These are phyloP conservation scores for Exobasidium cylindrosporum DNA, from an alignment of 1,284 basidiomycete species.

Conservation along the genomic window DNA sequence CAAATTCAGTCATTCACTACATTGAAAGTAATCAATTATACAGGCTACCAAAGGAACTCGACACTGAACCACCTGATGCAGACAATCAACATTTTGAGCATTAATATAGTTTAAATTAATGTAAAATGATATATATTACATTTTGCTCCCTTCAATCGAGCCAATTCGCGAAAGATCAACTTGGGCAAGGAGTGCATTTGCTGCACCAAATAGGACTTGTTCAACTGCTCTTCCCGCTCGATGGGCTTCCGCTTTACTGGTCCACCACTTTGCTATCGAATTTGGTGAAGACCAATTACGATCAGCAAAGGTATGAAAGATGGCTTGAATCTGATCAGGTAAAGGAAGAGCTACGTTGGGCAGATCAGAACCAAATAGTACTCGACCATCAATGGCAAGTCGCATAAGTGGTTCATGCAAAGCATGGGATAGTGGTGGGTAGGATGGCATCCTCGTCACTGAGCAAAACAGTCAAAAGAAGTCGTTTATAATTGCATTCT, in stretches of 20 bases:
- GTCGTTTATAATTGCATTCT: neutral
- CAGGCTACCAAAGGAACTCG: constrained; percentile 7
- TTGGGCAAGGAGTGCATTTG: neutral
- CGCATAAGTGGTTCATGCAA: neutral
- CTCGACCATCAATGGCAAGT: constrained; percentile 4
- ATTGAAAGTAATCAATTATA: constrained; percentile 73
- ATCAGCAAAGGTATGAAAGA: constrained; percentile 9
- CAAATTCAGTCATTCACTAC: constrained; percentile 87
- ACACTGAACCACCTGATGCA: constrained; percentile 15
- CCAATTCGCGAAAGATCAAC: neutral
- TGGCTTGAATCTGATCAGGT: neutral
- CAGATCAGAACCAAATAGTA: constrained; percentile 14
- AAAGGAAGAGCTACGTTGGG: constrained; percentile 9
- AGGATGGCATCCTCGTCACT: constrained; percentile 6
- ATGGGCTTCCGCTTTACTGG: neutral
- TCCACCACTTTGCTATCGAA: neutral
- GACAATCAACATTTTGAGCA: constrained; percentile 4
- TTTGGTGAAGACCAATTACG: neutral
- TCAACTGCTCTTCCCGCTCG: constrained; percentile 9
- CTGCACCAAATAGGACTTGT: constrained; percentile 7
- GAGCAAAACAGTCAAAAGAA: neutral
- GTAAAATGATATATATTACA: neutral
- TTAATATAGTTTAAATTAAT: neutral
- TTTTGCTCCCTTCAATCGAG: neutral
- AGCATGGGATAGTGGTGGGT: neutral